Base-by-base conservation (phyloP, 176 grass and related monocot genomes). In the Pontederia crassipes region DNA sequence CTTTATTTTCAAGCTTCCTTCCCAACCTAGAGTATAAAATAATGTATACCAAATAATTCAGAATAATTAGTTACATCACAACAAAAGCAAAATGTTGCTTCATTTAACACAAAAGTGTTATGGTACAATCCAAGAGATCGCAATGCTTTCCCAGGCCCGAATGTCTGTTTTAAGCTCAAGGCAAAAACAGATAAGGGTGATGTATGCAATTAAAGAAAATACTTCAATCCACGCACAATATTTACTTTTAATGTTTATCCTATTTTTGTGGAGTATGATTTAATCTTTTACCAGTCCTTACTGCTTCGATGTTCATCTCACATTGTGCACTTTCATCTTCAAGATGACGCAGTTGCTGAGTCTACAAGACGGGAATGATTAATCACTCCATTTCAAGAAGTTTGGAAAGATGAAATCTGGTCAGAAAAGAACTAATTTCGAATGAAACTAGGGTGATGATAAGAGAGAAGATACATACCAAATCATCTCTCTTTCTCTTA, bases 241-340 rank as follows among this genome's bases (percentile, higher is more conserved):
- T 5, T 12, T 9, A 48, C n/a, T 14, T 15, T 14, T 26, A 28
- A 9, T 46, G 29, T 8, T 46, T n/a, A 11, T 8, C 40, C 3
- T 14, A 46, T 62, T 5, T 4, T 2, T 17, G 11, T 47, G 11
- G 16, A 9, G 12, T 46, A 17, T 16, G 3, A 9, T 48, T 53
- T 55, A 15, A 66, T 45, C 45, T 16, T 64, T 59, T 83, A 78
- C 81, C 70, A 9, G 8, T 69, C 9, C 65, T 59, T 45, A 78
- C 69, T 56, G 35, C 68, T 13, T 74, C 75, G 45, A 83, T 83
- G 57, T 83, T 62, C 81, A 83, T 78, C 50, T 83, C 81, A 28
- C 59, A 70, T 52, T 65, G 65, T 69, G 66, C 71, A 74, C 55
- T 70, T 74, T 58, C 53, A 16, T 83, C 81, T 57, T 70, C 65